Base-by-base conservation (phyloP, 2,329 filamentous ascomycete species). In the Waltergamsia citrina region DNA sequence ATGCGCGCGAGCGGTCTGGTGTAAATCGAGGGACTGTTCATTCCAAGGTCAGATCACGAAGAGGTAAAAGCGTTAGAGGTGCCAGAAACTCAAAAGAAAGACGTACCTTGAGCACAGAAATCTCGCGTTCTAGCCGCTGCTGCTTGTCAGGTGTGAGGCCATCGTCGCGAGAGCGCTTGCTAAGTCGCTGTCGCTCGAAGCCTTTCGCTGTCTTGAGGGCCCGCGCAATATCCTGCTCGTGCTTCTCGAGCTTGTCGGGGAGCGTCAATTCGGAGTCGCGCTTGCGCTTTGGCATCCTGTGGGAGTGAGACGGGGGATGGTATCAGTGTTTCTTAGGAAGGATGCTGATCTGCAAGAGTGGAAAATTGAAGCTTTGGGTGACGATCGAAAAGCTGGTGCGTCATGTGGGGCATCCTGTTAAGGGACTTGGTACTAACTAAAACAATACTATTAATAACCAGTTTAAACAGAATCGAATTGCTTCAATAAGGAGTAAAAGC, bases 131-230 rank as follows among this genome's bases (percentile, higher is more conserved):
- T 21, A 88, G 59, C 15, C 81, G 65, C 38, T 63, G 59, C 16
- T 72, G 59, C 47, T 77, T 74, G 29, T 69, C 68, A 7, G 57
- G 42, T 3, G 56, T 51, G 12, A 59, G 46, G 33, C 61, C 64
- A 34, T 60, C 57, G 19, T 74, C 69, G 32, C 58, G 65, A 11
- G 73, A 54, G 27, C 69, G 62, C 52, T 75, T 80, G 40, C 79
- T 70, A 39, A 83, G 69, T 43, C 86, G 83, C 58, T 90, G 85
- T 29, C 83, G 71, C 62, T 90, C 84, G 49, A 85, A 81, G 30
- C 79, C 78, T 51, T 84, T 85, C 37, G 78, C 80, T 9, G 69
- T 64, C 55, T 86, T 86, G 39, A 90, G 65, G 1, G 79, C 80
- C 38, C 74, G 70, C 40, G 69, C 69, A 7, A 90, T 63, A 23